Conservation (phyloP, 176 grass and related monocot genomes). For the Oropetium thomaeum region DNA sequence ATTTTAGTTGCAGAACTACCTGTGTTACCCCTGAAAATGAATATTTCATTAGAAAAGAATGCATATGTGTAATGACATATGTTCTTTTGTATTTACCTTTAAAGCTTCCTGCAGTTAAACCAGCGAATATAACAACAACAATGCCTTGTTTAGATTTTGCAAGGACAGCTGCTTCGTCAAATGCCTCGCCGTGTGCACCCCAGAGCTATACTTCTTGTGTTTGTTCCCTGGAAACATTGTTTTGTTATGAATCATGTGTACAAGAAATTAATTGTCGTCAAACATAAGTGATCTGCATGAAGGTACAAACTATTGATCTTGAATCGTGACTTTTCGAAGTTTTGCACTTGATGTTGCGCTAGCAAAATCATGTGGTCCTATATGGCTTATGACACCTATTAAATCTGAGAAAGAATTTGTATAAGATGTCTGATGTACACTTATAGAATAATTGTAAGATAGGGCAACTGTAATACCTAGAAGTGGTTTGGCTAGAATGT, state of each 20-base stretch:
- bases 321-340: neutral
- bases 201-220: neutral
- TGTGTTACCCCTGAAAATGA: neutral
- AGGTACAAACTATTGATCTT: neutral
- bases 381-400: neutral
- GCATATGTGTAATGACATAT: no score
- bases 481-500: neutral
- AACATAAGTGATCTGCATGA: neutral
- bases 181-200: conserved; percentile 2
- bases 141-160: no score
- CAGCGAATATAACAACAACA: neutral
- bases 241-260: neutral
- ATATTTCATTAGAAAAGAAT: neutral
- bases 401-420: neutral
- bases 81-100: neutral
- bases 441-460: neutral
- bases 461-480: neutral
- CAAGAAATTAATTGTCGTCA: neutral
- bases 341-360: neutral
- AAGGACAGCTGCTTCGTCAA: neutral
- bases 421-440: neutral
- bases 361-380: neutral
- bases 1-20: neutral
- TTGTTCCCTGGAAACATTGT: neutral
- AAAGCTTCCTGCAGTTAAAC: neutral